Evolutionary conservation across 768 basidiomycete genomes (phyloP).

Genomic region (Suillus lakei): DNA sequence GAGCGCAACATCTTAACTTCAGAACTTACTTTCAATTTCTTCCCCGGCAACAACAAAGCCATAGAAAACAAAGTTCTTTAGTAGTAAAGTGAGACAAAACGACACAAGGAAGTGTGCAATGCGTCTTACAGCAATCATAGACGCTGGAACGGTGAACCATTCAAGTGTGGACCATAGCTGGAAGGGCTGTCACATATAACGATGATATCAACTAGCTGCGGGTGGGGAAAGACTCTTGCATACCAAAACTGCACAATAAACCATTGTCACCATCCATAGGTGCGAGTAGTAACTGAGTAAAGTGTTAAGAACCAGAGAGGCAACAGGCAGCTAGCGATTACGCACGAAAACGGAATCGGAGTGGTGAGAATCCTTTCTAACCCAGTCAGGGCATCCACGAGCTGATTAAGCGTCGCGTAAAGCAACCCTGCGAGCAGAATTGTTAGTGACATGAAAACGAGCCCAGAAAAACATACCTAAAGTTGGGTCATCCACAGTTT

Average conservation of each 20-base stretch:
- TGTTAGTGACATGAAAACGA: not conserved
- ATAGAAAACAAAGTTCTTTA: conserved; percentile 68
- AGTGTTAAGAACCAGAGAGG: not conserved
- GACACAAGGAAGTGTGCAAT: not conserved
- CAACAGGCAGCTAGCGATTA: not conserved
- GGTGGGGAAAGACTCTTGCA: conserved; percentile 15
- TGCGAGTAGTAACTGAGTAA: conserved; percentile 62
- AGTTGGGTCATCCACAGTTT: conserved; percentile 56
- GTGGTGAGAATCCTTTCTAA: conserved; percentile 76
- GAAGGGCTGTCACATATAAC: conserved; percentile 51
- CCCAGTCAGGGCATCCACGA: conserved; percentile 69
- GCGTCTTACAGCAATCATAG: conserved; percentile 49
- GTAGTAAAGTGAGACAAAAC: not conserved
- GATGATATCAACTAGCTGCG: not conserved
- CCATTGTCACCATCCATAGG: conserved; percentile 62
- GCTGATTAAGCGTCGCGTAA: conserved; percentile 50
- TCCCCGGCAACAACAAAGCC: conserved; percentile 75
- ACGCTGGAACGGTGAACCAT: conserved; percentile 70
- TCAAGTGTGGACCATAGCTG: conserved; percentile 58
- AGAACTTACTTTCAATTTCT: conserved; percentile 70
- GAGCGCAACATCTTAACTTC: not conserved
- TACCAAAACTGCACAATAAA: conserved; percentile 67
- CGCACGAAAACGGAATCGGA: conserved; percentile 72
- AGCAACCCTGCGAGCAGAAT: conserved; percentile 45
- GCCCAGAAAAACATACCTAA: conserved; percentile 45